Base-by-base conservation (phyloP, 1,284 basidiomycete genomes). In the Termitomyces sp. region DNA sequence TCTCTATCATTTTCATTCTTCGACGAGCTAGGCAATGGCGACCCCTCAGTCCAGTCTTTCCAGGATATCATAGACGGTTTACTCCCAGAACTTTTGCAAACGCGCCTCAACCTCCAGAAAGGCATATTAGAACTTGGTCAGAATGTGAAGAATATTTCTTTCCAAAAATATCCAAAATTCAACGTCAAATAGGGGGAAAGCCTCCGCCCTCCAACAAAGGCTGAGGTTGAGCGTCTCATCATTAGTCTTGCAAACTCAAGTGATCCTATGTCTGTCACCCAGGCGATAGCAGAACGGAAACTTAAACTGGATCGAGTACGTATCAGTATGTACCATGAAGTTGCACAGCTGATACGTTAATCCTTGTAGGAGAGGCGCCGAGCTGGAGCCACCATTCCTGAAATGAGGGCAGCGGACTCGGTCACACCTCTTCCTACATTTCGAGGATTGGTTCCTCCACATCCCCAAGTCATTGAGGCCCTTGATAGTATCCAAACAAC, bases 401-500 rank as follows among this genome's bases (percentile, higher is more conserved):
- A 48, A 28, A 3, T 48, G 3, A 26, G 31, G 30, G 39, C 49
- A 28, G 19, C 17, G 39, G 38, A 40, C 41, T 49, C 57, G 26
- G 54, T 70, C 50, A 66, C 62, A 40, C 62, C 63, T 51, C 58
- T 68, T 5, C 56, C 69, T 24, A 39, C 65, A 17, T 58, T 62
- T 24, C 55, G 61, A 5, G 52, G 65, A 26, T 59, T 57, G 17
- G 54, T 56, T 10, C 61, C 67, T 2, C 65, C 66, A n/a, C 75
- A 78, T 49, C 65, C 67, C 0, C 69, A 75, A 34, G 77, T 82
- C 17, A 61, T 87, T 38, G 72, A 82, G 40, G 78, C 76, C 0
- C 73, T 91, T 13, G 70, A 78, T 44, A 61, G 63, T 24, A 82
- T 90, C 41, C 66, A 70, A 54, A 83, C 80, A 5, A 90, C 86